Evolutionary conservation across 306 rosid genomes (phyloP).

Genomic region (Crotalaria pallida): DNA sequence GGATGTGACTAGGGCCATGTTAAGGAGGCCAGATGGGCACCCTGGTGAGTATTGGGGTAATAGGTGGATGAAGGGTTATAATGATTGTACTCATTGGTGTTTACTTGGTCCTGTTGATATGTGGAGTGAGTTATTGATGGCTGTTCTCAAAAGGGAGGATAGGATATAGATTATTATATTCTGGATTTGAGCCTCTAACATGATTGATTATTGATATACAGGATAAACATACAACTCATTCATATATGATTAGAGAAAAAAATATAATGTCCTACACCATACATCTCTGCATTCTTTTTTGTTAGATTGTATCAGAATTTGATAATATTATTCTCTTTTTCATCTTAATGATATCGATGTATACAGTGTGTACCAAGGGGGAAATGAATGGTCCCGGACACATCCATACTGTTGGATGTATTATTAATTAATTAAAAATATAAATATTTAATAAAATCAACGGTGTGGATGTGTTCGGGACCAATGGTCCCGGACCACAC

Average conservation of each 20-base stretch:
- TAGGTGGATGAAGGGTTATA: constrained; percentile 77
- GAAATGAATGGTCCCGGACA: no score
- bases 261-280: background rate
- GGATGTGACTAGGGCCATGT: constrained; percentile 71
- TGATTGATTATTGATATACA: background rate
- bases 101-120: constrained; percentile 83
- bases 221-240: no score
- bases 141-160: constrained; percentile 31
- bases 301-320: background rate
- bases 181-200: background rate
- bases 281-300: background rate
- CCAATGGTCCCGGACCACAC: no score
- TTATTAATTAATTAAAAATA: no score
- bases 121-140: constrained; percentile 69
- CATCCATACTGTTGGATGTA: no score
- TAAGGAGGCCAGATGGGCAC: constrained; percentile 86
- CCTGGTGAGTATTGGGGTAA: constrained; percentile 74
- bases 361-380: no score
- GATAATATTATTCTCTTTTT: background rate
- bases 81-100: constrained; percentile 96
- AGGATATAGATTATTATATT: constrained; percentile 28
- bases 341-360: background rate
- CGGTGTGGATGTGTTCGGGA: no score
- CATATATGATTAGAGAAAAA: background rate
- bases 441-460: no score